Conservation (phyloP, 768 basidiomycete species). For the Boletus rubroflammeus region DNA sequence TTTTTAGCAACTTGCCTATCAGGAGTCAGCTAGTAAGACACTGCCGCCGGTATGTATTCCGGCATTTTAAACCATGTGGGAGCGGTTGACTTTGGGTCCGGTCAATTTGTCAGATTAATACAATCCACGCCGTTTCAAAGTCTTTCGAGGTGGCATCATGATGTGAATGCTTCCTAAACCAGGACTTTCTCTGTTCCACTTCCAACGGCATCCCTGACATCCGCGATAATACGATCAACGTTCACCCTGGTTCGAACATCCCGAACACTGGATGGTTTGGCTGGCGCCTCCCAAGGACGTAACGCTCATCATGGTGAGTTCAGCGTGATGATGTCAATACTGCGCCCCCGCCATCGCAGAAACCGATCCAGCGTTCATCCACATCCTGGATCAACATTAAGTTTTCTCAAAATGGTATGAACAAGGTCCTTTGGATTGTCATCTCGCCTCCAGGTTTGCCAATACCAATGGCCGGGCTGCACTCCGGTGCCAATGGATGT, state of each 20-base stretch:
- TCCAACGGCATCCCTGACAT: not conserved
- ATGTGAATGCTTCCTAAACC: not conserved
- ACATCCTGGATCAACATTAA: not conserved
- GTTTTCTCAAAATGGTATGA: slow-evolving; percentile 5
- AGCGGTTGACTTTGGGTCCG: not conserved
- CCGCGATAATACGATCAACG: not conserved
- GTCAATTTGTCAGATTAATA: not conserved
- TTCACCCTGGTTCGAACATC: slow-evolving; percentile 2
- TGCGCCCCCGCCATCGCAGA: not conserved
- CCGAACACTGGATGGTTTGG: slow-evolving; percentile 26
- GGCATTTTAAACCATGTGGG: not conserved
- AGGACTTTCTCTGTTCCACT: not conserved
- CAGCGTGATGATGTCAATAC: not conserved
- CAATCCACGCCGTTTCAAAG: not conserved
- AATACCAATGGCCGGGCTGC: slow-evolving; percentile 11
- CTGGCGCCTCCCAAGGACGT: slow-evolving; percentile 6
- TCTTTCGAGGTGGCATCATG: not conserved
- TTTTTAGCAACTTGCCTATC: not conserved
- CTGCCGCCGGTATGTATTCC: not conserved
- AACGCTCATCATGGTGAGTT: slow-evolving; percentile 1
- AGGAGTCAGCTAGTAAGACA: not conserved
- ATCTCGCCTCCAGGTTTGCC: slow-evolving; percentile 3
- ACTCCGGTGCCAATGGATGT: slow-evolving; percentile 15
- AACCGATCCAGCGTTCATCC: slow-evolving; percentile 2
- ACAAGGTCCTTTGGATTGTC: slow-evolving; percentile 7